Evolutionary conservation across 805 yeast genomes (phyloP).

Genomic region (Wickerhamiella occidentalis): DNA sequence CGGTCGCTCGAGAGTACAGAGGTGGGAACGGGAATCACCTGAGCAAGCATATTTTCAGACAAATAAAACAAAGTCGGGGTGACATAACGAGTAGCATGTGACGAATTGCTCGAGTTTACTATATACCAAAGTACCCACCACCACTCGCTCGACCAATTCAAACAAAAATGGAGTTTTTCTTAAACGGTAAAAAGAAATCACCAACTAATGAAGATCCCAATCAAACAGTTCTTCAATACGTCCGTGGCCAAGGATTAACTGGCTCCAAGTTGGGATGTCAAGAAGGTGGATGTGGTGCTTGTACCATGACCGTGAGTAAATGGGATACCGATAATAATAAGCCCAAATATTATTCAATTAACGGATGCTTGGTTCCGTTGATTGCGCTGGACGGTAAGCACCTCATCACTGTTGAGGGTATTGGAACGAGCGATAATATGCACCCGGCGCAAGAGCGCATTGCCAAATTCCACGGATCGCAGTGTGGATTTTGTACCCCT

Average conservation of each 20-base stretch:
- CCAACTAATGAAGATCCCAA: constrained; percentile 34
- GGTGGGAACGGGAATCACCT: too few species aligned
- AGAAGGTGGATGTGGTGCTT: constrained; percentile 43
- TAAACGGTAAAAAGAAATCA: constrained; percentile 32
- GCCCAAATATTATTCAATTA: constrained; percentile 31
- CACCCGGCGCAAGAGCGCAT: constrained; percentile 41
- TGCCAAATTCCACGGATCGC: constrained; percentile 39
- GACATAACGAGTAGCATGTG: too few species aligned
- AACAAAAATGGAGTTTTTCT: constrained; percentile 30
- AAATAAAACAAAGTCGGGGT: too few species aligned
- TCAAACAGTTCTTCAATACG: constrained; percentile 35
- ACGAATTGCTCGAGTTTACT: too few species aligned
- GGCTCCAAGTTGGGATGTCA: constrained; percentile 41
- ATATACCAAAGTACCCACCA: too few species aligned
- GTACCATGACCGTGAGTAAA: constrained; percentile 35
- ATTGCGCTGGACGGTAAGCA: constrained; percentile 37
- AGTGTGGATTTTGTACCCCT: constrained; percentile 42
- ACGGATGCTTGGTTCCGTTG: constrained; percentile 38
- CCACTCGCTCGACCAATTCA: too few species aligned
- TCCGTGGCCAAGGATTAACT: constrained; percentile 30
- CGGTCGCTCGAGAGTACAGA: too few species aligned
- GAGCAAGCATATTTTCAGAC: too few species aligned
- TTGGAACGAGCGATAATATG: constrained; percentile 32
- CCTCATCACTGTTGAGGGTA: constrained; percentile 38
- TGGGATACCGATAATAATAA: constrained; percentile 24